These are phyloP conservation scores for Hypoxylon sp. DNA, from an alignment of 2,329 filamentous ascomycete genomes.

Conservation along the genomic window DNA sequence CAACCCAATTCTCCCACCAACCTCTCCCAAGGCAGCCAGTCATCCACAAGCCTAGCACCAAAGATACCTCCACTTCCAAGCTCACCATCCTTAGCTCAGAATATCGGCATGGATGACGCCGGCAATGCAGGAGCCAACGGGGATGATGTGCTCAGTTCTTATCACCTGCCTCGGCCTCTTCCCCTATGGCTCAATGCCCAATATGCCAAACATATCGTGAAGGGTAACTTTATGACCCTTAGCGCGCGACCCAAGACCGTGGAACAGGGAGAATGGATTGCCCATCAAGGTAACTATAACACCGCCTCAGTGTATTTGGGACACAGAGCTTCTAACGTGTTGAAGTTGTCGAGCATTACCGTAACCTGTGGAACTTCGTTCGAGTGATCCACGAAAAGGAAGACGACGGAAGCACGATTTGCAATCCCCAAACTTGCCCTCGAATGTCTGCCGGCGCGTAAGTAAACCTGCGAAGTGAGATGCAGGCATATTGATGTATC, in stretches of 20 bases:
- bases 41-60: constrained; percentile 67
- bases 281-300: constrained; percentile 84
- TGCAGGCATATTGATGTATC: constrained; percentile 27
- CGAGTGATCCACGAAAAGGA: constrained; percentile 90
- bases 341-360: constrained; percentile 91
- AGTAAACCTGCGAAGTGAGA: constrained; percentile 58
- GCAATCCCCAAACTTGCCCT: constrained; percentile 86
- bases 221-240: constrained; percentile 97
- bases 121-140: constrained; percentile 62
- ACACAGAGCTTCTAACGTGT: constrained; percentile 39
- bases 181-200: constrained; percentile 82
- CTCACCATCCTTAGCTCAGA: constrained; percentile 75
- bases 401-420: constrained; percentile 81
- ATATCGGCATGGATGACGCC: constrained; percentile 77
- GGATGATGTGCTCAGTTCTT: constrained; percentile 71
- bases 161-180: constrained; percentile 75
- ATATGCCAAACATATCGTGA: constrained; percentile 89
- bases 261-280: constrained; percentile 95
- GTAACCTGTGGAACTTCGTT: constrained; percentile 89
- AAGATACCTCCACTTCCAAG: constrained; percentile 73
- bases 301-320: background rate
- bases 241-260: constrained; percentile 94
- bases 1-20: constrained; percentile 65
- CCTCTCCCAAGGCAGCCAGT: constrained; percentile 64
- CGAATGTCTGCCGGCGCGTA: constrained; percentile 95